Evolutionary conservation across 441 rosid species (phyloP), one percentile per base, ranked within the genome.

Genomic region (Flueggea neowawraea): DNA sequence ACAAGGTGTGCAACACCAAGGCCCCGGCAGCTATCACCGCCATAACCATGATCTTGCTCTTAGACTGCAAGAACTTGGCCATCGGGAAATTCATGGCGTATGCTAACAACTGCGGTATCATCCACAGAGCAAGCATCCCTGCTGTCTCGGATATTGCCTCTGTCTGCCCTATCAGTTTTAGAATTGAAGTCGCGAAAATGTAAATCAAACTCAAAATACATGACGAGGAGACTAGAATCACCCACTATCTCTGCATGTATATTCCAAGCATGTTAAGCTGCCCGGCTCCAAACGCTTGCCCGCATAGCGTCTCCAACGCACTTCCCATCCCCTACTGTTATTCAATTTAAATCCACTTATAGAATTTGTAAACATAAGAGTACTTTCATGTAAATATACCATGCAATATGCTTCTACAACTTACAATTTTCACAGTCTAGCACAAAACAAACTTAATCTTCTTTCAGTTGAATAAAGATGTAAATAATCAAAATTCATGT

Each of bases 221-320:
- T 16, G 78, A 64, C 3, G 80, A 64, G 3, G 66, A 0, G 52
- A 52, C 59, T 31, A 72, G 75, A 49, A 80, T 80, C 7, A 80
- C 47, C 84, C 84, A 80, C 0, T 82, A 80, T 48, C 84, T 63
- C 50, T 80, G 84, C 82, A 80, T 64, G 39, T 80, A 80, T n/a
- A 80, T 58, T 31, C 84, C 82, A 2, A 80, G 60, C 80, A 80
- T 74, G 54, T 80, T 75, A 0, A 74, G 16, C 53, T 80, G 78
- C 17, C 81, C 79, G 0, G 80, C 84, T 12, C 84, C 84, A 32
- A 52, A 69, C 0, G 82, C 84, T 57, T 79, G 84, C 33, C 84
- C 84, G 48, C 84, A 79, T 4, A 79, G 65, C 39, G 81, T 79
- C 63, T 79, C 84, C 12, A 79, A 75, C 12, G 84, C 84, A 50